phyloP scores from a whole-genome alignment of 2,329 filamentous ascomycete genomes.

The Aspergillus neotritici region DNA sequence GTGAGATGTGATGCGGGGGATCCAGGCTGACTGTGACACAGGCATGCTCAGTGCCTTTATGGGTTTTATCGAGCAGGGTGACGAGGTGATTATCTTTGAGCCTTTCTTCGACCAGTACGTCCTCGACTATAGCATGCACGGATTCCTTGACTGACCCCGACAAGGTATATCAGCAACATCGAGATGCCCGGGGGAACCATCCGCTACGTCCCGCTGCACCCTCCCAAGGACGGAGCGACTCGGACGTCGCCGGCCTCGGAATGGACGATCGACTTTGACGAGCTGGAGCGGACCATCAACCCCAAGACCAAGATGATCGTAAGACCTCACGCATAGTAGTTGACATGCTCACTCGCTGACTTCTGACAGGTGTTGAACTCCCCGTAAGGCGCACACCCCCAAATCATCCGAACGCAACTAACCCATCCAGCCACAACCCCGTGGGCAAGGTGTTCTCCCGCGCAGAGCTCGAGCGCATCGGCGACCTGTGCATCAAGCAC shows the following conservation, averaged over 20 bases:
- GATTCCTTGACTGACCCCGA: neutral
- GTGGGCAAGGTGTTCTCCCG: constrained; percentile 91
- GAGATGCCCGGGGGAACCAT: constrained; percentile 96
- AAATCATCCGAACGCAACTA: constrained; percentile 1
- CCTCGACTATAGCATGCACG: neutral
- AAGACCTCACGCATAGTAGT: constrained; percentile 10
- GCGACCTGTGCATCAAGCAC: constrained; percentile 82
- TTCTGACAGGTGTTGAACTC: constrained; percentile 43
- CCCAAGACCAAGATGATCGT: constrained; percentile 94
- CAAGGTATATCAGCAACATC: constrained; percentile 88
- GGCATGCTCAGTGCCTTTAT: constrained; percentile 96
- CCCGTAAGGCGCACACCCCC: constrained; percentile 33
- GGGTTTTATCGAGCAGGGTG: constrained; percentile 89
- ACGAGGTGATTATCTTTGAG: constrained; percentile 97
- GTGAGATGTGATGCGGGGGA: neutral
- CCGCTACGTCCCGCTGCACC: constrained; percentile 90
- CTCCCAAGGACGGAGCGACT: constrained; percentile 70
- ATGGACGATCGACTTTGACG: constrained; percentile 80
- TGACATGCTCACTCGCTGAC: constrained; percentile 8
- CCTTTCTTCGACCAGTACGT: constrained; percentile 92
- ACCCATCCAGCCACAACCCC: constrained; percentile 64
- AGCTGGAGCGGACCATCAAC: constrained; percentile 76
- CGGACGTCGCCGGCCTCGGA: constrained; percentile 79
- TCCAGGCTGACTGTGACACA: constrained; percentile 19
- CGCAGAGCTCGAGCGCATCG: constrained; percentile 77